A percentile compares a stretch with the other conserved stretches of the same genome.
phyloP scores from a whole-genome alignment of 139 green algal species.

The Klebsormidium nitens region DNA sequence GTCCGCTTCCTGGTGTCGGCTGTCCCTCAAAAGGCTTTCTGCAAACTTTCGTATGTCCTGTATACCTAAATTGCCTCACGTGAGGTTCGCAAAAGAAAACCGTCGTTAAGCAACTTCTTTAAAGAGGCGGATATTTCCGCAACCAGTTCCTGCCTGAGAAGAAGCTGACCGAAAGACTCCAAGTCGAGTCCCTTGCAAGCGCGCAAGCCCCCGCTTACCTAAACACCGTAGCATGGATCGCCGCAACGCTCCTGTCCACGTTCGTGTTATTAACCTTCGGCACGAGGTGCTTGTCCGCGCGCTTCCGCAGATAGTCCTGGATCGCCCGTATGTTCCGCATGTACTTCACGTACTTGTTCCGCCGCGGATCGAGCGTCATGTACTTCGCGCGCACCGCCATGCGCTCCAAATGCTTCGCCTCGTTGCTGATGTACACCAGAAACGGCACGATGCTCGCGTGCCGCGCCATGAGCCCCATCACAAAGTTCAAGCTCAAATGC shows the following conservation, averaged over 20 bases:
- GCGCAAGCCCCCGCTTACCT: slow-evolving; percentile 34
- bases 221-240: slow-evolving; percentile 82
- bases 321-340: slow-evolving; percentile 78
- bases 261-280: slow-evolving; percentile 91
- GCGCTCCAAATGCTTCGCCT: slow-evolving; percentile 83
- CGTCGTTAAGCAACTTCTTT: no score
- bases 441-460: slow-evolving; percentile 78
- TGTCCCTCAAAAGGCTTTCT: no score
- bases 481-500: slow-evolving; percentile 60
- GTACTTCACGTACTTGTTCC: slow-evolving; percentile 84
- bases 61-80: no score
- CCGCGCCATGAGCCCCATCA: slow-evolving; percentile 65
- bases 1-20: no score
- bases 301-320: slow-evolving; percentile 54
- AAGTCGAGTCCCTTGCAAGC: no score
- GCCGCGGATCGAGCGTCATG: slow-evolving; percentile 76
- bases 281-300: slow-evolving; percentile 67
- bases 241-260: slow-evolving; percentile 75
- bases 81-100: no score
- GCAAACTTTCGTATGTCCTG: no score
- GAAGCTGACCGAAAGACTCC: no score
- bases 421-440: slow-evolving; percentile 82
- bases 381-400: slow-evolving; percentile 92
- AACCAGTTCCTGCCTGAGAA: no score
- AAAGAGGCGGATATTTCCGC: no score